These are phyloP conservation scores for Fagopyrum homotropicum DNA, from an alignment of 148 eudicot genomes.

Conservation along the genomic window DNA sequence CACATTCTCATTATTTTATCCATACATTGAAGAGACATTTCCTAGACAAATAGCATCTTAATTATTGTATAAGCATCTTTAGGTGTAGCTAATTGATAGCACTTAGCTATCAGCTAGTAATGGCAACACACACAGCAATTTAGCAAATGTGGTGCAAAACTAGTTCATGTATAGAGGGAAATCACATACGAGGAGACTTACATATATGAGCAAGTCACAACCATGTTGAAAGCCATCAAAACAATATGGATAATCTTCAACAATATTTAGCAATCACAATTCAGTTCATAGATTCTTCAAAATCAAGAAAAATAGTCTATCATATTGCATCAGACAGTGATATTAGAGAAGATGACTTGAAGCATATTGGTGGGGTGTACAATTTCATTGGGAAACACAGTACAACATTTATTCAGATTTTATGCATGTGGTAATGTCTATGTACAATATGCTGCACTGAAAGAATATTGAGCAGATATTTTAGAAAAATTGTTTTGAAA, in stretches of 20 bases:
- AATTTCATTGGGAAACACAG: background rate
- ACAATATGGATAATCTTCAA: background rate
- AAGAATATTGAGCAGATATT: slow-evolving; percentile 27
- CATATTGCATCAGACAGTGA: background rate
- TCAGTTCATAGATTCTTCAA: too few species aligned
- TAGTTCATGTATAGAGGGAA: too few species aligned
- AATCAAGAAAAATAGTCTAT: too few species aligned
- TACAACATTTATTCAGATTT: slow-evolving; percentile 7
- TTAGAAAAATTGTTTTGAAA: background rate
- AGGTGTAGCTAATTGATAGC: background rate
- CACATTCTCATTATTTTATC: background rate
- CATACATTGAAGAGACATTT: background rate
- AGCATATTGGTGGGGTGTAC: background rate
- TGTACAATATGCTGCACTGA: slow-evolving; percentile 48
- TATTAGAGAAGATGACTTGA: background rate
- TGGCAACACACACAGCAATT: too few species aligned
- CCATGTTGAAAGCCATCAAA: background rate
- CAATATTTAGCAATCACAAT: too few species aligned
- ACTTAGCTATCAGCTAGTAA: background rate
- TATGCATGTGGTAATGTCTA: slow-evolving; percentile 12
- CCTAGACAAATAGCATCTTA: slow-evolving; percentile 1
- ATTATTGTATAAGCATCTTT: slow-evolving; percentile 5
- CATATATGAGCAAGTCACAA: too few species aligned
- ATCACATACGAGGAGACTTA: too few species aligned
- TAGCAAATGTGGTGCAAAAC: too few species aligned